phyloP scores from a whole-genome alignment of 352 stramenopile genomes.

The Globisporangium polare region DNA sequence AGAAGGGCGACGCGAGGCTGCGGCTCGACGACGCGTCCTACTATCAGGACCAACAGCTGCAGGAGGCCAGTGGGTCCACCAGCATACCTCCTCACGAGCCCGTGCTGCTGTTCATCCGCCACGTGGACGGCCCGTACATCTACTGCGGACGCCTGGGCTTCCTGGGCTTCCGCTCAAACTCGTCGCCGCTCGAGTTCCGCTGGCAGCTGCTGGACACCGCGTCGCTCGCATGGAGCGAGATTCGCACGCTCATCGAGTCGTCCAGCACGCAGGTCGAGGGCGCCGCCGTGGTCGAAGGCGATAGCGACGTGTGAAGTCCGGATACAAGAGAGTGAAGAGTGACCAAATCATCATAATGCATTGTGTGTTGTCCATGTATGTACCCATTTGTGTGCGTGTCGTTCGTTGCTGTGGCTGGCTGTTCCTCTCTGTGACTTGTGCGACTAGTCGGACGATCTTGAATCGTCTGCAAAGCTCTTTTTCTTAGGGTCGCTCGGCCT shows the following conservation, averaged over 20 bases:
- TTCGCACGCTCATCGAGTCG: slow-evolving; percentile 24
- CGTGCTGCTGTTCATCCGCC: slow-evolving; percentile 50
- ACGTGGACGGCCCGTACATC: slow-evolving; percentile 55
- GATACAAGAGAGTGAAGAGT: background rate
- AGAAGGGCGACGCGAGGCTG: slow-evolving; percentile 27
- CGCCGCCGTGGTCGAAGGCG: slow-evolving; percentile 8
- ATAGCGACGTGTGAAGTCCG: background rate
- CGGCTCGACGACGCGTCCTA: slow-evolving; percentile 29
- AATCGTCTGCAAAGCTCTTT: background rate
- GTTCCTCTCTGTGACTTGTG: background rate
- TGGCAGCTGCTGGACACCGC: slow-evolving; percentile 58
- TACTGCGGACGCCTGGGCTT: slow-evolving; percentile 62
- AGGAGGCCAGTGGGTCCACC: background rate
- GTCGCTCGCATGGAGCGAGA: slow-evolving; percentile 22
- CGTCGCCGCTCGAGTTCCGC: slow-evolving; percentile 52
- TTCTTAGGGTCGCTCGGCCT: background rate
- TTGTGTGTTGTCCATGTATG: background rate
- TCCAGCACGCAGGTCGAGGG: slow-evolving; percentile 6
- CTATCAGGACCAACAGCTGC: slow-evolving; percentile 9
- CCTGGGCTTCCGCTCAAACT: slow-evolving; percentile 27
- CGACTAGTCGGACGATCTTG: slow-evolving; percentile 1
- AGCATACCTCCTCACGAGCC: slow-evolving; percentile 11
- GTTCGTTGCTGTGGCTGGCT: background rate
- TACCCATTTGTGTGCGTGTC: background rate
- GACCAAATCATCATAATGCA: background rate